These are phyloP conservation scores for Eucalyptus curtisii DNA, from an alignment of 345 rosid genomes.

Conservation along the genomic window DNA sequence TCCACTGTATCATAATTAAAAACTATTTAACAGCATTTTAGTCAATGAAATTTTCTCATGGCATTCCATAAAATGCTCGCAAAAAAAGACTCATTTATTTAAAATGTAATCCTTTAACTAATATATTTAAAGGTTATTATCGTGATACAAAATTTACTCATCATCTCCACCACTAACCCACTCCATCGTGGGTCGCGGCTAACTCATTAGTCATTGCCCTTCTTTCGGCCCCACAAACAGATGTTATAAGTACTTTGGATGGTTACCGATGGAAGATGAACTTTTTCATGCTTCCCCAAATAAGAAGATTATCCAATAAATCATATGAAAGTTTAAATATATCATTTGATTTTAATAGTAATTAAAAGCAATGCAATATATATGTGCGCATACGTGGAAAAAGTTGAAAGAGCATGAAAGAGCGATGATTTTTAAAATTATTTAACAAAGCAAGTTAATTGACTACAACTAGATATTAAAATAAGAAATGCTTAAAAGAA, in stretches of 20 bases:
- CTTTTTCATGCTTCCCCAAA: neutral
- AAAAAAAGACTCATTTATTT: neutral
- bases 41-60: neutral
- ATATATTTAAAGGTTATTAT: neutral
- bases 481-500: neutral
- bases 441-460: neutral
- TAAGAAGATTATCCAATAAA: neutral
- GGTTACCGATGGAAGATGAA: neutral
- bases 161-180: neutral
- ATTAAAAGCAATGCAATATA: neutral
- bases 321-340: neutral
- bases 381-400: fast-evolving
- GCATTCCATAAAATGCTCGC: neutral
- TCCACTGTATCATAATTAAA: neutral
- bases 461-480: neutral
- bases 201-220: neutral
- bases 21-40: neutral
- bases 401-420: neutral
- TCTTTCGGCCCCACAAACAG: neutral
- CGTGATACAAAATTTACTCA: neutral
- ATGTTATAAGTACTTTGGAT: neutral
- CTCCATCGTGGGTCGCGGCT: neutral
- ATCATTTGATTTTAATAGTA: neutral
- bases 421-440: neutral
- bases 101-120: neutral